These are phyloP conservation scores for Suillus variegatus DNA, from an alignment of 768 basidiomycete genomes.

Conservation along the genomic window DNA sequence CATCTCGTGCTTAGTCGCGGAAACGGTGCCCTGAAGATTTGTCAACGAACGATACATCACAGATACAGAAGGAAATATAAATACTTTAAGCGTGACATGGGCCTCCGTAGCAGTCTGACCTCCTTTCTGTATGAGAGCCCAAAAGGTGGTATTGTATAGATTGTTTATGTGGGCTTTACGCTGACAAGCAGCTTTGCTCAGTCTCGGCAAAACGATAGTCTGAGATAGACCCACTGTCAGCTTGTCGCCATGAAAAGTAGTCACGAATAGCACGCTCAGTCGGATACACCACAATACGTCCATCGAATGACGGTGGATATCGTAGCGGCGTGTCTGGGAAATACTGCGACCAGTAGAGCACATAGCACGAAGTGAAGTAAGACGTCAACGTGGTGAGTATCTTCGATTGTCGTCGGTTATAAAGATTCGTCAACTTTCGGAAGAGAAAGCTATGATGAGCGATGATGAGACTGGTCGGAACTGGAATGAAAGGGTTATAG, in stretches of 20 bases:
- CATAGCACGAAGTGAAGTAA: constrained; percentile 88
- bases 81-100: constrained; percentile 74
- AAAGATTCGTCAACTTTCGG: constrained; percentile 69
- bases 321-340: constrained; percentile 71
- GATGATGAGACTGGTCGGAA: not conserved
- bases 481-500: constrained; percentile 12
- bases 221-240: constrained; percentile 69
- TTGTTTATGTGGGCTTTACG: constrained; percentile 93
- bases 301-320: constrained; percentile 94
- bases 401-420: constrained; percentile 86
- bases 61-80: not conserved
- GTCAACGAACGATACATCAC: constrained; percentile 13
- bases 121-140: constrained; percentile 89
- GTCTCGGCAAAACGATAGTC: not conserved
- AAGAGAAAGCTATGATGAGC: constrained; percentile 74
- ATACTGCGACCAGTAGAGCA: constrained; percentile 81
- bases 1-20: constrained; percentile 90
- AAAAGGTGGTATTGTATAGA: constrained; percentile 93
- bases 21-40: constrained; percentile 73
- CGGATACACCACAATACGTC: constrained; percentile 84
- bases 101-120: constrained; percentile 78
- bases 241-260: constrained; percentile 96
- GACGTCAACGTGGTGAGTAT: constrained; percentile 83
- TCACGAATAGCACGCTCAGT: constrained; percentile 71
- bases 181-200: constrained; percentile 20